phyloP scores from a whole-genome alignment of 164 flowering plant species.

The Tetracentron sinense region DNA sequence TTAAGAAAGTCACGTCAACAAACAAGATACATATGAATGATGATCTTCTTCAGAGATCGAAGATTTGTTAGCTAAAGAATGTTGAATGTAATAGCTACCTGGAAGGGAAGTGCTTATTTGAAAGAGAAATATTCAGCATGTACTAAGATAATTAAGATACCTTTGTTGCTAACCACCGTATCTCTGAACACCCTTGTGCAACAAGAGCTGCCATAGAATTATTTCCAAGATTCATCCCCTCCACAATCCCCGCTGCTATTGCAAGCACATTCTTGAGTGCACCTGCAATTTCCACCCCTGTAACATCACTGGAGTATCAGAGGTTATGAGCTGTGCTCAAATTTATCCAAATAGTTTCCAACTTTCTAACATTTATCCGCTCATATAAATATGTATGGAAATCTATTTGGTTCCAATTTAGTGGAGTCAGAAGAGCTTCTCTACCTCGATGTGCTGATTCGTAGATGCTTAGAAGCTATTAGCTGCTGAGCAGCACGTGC shows the following conservation, averaged over 20 bases:
- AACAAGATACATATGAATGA: too few species aligned
- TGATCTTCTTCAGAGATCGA: background rate
- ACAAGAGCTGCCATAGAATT: constrained; percentile 99
- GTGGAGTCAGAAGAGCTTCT: background rate
- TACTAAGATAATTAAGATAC: constrained; percentile 19
- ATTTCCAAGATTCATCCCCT: constrained; percentile 90
- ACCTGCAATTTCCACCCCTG: constrained; percentile 99
- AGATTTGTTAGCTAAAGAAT: background rate
- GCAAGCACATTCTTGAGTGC: constrained; percentile 98
- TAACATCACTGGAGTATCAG: constrained; percentile 89
- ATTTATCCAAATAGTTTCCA: background rate
- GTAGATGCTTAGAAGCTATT: constrained; percentile 67
- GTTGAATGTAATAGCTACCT: too few species aligned
- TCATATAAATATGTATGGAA: too few species aligned
- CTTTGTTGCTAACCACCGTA: constrained; percentile 96
- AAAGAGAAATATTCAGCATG: background rate
- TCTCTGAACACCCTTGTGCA: constrained; percentile 97
- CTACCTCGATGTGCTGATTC: constrained; percentile 91
- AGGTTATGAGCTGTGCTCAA: constrained; percentile 39
- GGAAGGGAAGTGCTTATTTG: background rate
- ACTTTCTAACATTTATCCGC: background rate
- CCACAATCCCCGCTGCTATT: constrained; percentile 97
- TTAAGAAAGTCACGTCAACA: too few species aligned
- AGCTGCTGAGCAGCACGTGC: constrained; percentile 85
- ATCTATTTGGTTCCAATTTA: too few species aligned